Evolutionary conservation across 192 early-diverging fungal species (phyloP), one percentile per base, ranked within the genome.

Genomic region (Hyaloraphidium curvatum): DNA sequence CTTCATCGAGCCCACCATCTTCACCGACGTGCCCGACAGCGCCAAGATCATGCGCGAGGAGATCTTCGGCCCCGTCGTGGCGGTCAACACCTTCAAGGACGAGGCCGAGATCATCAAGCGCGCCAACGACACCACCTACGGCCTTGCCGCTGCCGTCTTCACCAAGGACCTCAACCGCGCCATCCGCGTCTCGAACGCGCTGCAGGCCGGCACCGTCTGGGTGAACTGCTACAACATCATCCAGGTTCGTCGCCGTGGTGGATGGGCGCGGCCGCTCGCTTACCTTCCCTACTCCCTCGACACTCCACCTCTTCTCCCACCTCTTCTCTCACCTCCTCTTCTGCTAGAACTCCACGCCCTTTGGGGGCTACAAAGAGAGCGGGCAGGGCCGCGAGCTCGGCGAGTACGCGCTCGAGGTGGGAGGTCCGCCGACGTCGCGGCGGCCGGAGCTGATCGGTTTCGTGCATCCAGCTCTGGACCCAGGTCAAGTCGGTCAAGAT

Each of bases 171-270:
- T 48, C 7, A 48, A 25, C 43, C 43, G 43, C 23, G 43, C 43
- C 19, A 48, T 48, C 23, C 5, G 43, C 4, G 43, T 48, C 19
- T 48, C 43, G 7, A 22, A 14, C 43, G 43, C 43, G 14, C 43
- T 48, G 7, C 39, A 51, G 2, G 59, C 61, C 14, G 82, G 83
- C 11, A 80, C 69, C 27, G 75, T 84, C 3, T 87, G 82, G 84
- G 73, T 85, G 23, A 89, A 86, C 65, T 75, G 74, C 51, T 86
- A n/a, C n/a, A n/a, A n/a, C n/a, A n/a, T n/a, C n/a, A n/a, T n/a
- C n/a, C n/a, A n/a, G n/a, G n/a, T n/a, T n/a, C n/a, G n/a, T n/a
- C n/a, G n/a, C n/a, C n/a, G n/a, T n/a, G n/a, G n/a, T n/a, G n/a
- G n/a, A n/a, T n/a, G n/a, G n/a, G n/a, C n/a, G n/a, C n/a, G n/a